Conservation (phyloP, 1,139 yeast species). For the Maudiozyma humilis region DNA sequence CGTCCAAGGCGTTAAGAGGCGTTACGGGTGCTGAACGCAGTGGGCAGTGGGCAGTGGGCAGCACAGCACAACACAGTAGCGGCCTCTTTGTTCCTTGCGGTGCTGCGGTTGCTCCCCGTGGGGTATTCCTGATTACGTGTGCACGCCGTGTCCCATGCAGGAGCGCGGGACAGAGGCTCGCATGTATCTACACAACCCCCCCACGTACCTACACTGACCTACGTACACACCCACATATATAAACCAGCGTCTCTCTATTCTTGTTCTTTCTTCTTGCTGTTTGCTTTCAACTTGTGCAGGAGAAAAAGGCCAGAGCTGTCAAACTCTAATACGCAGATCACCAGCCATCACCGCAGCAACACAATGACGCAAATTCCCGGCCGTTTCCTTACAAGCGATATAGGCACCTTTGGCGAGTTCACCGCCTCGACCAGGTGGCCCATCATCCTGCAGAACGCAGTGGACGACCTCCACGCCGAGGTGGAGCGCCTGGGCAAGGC, state of each 20-base stretch:
- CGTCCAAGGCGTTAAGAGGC: background rate
- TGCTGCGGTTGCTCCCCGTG: background rate
- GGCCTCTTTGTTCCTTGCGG: no score
- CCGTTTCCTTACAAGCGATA: slow-evolving; percentile 46
- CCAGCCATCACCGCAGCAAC: background rate
- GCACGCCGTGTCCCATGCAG: background rate
- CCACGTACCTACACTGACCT: background rate
- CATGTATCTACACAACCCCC: no score
- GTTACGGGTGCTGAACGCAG: no score
- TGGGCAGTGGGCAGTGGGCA: no score
- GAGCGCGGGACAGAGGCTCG: background rate
- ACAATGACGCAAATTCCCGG: background rate
- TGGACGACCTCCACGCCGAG: slow-evolving; percentile 45
- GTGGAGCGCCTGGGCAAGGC: slow-evolving; percentile 21
- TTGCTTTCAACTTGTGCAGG: no score
- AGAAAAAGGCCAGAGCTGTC: background rate
- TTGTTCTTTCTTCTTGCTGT: no score
- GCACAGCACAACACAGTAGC: no score
- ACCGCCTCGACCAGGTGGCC: slow-evolving; percentile 88
- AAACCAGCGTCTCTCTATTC: background rate
- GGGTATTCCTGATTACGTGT: background rate
- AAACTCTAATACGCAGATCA: background rate
- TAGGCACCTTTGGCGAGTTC: slow-evolving; percentile 68
- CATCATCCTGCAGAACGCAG: slow-evolving; percentile 57
- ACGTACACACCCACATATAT: background rate